Percentiles rank a stretch among this genome's conserved stretches.
phyloP scores from a whole-genome alignment of 495 filamentous ascomycete genomes.

The Filosporella fistucella region DNA sequence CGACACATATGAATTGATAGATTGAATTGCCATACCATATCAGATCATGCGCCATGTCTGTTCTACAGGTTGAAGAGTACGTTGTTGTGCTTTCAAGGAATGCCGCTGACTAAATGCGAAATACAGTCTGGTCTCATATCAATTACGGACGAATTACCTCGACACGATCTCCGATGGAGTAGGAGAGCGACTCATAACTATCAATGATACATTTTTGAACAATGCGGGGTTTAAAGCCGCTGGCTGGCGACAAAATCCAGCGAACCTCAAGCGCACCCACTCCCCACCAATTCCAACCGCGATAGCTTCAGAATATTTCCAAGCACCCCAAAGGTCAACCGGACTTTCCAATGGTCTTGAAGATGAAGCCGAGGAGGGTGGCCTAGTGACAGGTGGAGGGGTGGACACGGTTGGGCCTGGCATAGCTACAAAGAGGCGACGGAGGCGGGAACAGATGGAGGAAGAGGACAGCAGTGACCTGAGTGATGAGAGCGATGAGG shows the following conservation, averaged over 20 bases:
- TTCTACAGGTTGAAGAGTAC: constrained; percentile 96
- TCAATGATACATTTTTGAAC: constrained; percentile 87
- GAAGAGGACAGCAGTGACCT: constrained; percentile 97
- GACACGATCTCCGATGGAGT: constrained; percentile 90
- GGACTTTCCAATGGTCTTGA: constrained; percentile 46
- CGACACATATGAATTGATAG: too few species aligned
- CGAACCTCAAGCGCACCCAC: constrained; percentile 83
- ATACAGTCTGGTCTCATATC: constrained; percentile 83
- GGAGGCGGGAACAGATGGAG: constrained; percentile 72
- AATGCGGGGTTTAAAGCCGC: constrained; percentile 92
- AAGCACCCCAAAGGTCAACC: constrained; percentile 53
- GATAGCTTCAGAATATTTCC: constrained; percentile 86
- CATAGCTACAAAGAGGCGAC: constrained; percentile 45
- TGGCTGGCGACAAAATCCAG: constrained; percentile 78
- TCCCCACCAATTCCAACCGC: constrained; percentile 95
- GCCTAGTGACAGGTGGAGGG: constrained; percentile 72
- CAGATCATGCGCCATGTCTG: constrained; percentile 58
- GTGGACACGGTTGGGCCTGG: constrained; percentile 70
- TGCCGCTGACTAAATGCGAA: neutral
- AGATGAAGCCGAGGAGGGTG: constrained; percentile 77
- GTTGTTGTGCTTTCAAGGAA: constrained; percentile 23
- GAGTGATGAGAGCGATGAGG: constrained; percentile 94
- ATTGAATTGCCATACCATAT: constrained; percentile 5
- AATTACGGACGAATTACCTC: constrained; percentile 87
- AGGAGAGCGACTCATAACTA: constrained; percentile 88